A percentile compares a stretch with the other conserved stretches of the same genome.
Evolutionary conservation across 2,329 filamentous ascomycete genomes (phyloP).

Genomic region (Stachybotrys echinatus): DNA sequence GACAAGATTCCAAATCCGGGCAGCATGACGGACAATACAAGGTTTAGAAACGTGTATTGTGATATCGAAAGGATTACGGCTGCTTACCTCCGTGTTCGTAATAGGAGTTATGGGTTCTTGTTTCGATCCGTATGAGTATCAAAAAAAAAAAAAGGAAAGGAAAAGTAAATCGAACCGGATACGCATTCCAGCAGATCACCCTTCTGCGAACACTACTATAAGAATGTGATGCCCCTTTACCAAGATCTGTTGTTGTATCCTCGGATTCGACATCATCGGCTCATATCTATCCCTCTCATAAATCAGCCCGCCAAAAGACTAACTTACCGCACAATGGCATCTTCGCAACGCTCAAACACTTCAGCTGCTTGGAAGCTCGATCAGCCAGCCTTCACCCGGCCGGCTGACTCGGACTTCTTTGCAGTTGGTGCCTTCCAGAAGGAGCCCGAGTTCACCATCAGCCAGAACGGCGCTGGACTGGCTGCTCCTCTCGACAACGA

Average conservation of each 20-base stretch:
- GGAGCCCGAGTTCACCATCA: not conserved
- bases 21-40: not conserved
- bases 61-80: not conserved
- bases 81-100: not conserved
- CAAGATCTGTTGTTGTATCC: not conserved
- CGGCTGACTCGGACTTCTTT: not conserved
- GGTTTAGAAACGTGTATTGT: not conserved
- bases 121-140: not conserved
- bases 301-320: too few species aligned
- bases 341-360: not conserved
- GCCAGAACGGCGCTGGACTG: not conserved
- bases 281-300: too few species aligned
- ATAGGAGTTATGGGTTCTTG: too few species aligned
- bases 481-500: not conserved
- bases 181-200: not conserved
- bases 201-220: not conserved
- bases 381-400: not conserved
- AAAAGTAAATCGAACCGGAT: not conserved
- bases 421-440: conserved; percentile 2
- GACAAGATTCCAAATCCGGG: not conserved
- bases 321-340: too few species aligned
- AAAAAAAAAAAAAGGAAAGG: not conserved
- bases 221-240: not conserved
- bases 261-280: too few species aligned
- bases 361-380: conserved; percentile 9